Evolutionary conservation across 2,329 filamentous ascomycete species (phyloP), one percentile per base, ranked within the genome.

Genomic region (Aureobasidium sp.): DNA sequence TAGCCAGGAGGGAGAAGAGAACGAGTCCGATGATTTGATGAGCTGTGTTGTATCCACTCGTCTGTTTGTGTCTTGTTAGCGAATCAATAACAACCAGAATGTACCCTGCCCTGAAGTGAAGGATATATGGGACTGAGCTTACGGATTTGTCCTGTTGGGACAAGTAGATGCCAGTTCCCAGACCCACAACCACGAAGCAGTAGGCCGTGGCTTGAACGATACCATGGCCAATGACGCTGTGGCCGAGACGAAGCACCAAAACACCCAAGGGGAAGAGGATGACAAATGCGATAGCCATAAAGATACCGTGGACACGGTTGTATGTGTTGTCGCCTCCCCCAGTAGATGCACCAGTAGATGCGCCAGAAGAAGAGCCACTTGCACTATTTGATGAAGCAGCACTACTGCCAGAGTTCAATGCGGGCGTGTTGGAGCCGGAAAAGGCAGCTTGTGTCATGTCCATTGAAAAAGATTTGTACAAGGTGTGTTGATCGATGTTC

Each of bases 21-120:
- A 78, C 50, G 47, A 80, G 72, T 27, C 78, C 78, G 59, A 79
- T 62, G 65, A 80, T 73, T 64, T 81, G 79, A 68, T 81, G 79
- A 3, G 74, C 68, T 9, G 78, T 73, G 64, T 66, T 72, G 71
- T 75, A 79, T 61, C 68, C 60, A 62, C 75, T 75, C 44, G 75
- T 77, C 72, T 78, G 66, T 12, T 48, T 44, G 19, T 17, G 9
- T 19, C 15, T 56, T 22, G 27, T 27, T 45, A 35, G 52, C 22
- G 15, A 29, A 14, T 27, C 27, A 1, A 14, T 5, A n/a, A 15
- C 14, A 7, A 22, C 9, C 8, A 8, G 35, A 44, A 17, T 31
- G 24, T 4, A 19, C 9, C 27, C 29, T 8, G 14, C 15, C n/a
- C 12, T 39, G 33, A 8, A 17, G 15, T 37, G n/a, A 24, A 12